These are phyloP conservation scores for Schizochytrium sp. DNA, from an alignment of 108 stramenopile species.

Conservation along the genomic window DNA sequence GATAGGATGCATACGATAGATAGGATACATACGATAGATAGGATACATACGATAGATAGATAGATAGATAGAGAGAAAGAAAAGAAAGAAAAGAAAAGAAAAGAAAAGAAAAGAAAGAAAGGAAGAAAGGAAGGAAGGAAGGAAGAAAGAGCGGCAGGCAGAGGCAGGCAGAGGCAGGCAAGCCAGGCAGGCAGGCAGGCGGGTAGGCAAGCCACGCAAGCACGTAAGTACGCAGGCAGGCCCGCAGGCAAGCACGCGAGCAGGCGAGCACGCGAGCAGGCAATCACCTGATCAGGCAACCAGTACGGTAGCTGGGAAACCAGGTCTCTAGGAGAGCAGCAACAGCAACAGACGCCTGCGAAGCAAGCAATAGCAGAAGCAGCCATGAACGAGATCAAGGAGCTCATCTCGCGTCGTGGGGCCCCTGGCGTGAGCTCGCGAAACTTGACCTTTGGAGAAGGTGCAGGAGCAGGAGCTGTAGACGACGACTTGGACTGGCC, in stretches of 20 bases:
- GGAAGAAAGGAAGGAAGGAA: conserved; percentile 35
- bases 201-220: background rate
- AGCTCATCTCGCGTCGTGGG: conserved; percentile 56
- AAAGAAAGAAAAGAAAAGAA: background rate
- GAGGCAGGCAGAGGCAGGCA: background rate
- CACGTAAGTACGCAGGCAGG: background rate
- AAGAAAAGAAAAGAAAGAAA: conserved; percentile 11
- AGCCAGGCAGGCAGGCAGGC: background rate
- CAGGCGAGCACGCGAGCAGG: too few species aligned
- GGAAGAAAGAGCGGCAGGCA: background rate
- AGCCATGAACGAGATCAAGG: conserved; percentile 57
- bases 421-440: conserved; percentile 17
- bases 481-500: conserved; percentile 54
- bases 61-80: too few species aligned
- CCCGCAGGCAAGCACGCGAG: too few species aligned
- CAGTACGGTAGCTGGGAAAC: too few species aligned
- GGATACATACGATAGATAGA: too few species aligned
- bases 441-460: background rate
- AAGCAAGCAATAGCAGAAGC: background rate
- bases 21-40: too few species aligned
- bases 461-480: background rate
- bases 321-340: background rate
- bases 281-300: too few species aligned
- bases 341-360: background rate
- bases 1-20: too few species aligned